Percentiles rank a stretch among this genome's conserved stretches.
These are phyloP conservation scores for Phaeosphaeria sp. DNA, from an alignment of 2,329 filamentous ascomycete species.

Conservation along the genomic window DNA sequence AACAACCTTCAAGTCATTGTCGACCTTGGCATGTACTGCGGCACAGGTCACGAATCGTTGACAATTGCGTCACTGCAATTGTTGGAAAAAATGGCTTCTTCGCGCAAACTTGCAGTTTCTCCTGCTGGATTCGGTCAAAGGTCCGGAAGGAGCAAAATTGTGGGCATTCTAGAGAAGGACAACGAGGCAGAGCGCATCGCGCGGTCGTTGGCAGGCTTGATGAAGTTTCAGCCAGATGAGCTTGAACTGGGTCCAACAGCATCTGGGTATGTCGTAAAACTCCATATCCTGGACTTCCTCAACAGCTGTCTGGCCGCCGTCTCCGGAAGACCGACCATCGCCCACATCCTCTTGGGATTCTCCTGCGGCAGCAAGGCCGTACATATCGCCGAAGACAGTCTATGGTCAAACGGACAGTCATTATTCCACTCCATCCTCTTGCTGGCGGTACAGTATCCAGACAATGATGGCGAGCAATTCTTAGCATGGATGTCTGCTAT, in stretches of 20 bases:
- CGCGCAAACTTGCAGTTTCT: conserved; percentile 77
- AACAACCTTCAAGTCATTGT: conserved; percentile 80
- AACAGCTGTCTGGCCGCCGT: conserved; percentile 78
- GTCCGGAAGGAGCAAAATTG: conserved; percentile 78
- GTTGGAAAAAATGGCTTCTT: conserved; percentile 85
- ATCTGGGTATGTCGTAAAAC: conserved; percentile 80
- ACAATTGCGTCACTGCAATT: conserved; percentile 82
- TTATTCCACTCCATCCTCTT: conserved; percentile 83
- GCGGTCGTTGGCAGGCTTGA: conserved; percentile 72
- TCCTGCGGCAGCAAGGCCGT: conserved; percentile 75
- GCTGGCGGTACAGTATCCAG: conserved; percentile 73
- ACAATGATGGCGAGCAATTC: conserved; percentile 57
- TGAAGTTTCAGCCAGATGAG: conserved; percentile 72
- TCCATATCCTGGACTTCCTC: conserved; percentile 85
- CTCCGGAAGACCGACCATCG: conserved; percentile 81
- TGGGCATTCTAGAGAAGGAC: conserved; percentile 85
- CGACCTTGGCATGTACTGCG: conserved; percentile 85
- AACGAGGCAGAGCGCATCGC: conserved; percentile 82
- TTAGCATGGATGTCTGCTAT: conserved; percentile 52
- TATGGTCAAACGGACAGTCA: conserved; percentile 75
- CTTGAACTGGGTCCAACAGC: conserved; percentile 73
- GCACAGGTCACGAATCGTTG: conserved; percentile 80
- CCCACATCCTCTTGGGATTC: conserved; percentile 90
- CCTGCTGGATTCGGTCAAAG: conserved; percentile 69
- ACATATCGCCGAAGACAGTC: conserved; percentile 69